Evolutionary conservation across 768 basidiomycete genomes (phyloP).

Genomic region (Tricholoma hemisulphureum): DNA sequence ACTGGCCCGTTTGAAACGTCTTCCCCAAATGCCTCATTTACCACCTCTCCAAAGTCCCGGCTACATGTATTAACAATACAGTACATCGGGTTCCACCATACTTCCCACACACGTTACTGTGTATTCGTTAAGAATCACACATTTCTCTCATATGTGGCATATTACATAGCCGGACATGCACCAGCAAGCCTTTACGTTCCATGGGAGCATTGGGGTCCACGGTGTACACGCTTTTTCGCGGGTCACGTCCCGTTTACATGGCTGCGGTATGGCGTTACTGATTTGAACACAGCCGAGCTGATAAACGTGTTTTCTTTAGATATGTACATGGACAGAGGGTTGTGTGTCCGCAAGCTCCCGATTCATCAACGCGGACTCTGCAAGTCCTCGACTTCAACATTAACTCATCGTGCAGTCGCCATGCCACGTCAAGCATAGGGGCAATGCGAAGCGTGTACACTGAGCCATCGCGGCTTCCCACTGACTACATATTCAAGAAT

Average conservation of each 20-base stretch:
- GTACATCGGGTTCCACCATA: not conserved
- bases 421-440: not conserved
- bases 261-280: slow-evolving; percentile 13
- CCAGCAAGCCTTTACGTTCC: not conserved
- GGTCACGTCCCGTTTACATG: slow-evolving; percentile 6
- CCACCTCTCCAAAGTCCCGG: slow-evolving; percentile 12
- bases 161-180: not conserved
- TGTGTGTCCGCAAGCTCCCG: slow-evolving; percentile 8
- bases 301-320: slow-evolving; percentile 3
- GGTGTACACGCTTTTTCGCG: slow-evolving; percentile 2
- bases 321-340: slow-evolving; percentile 22
- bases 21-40: slow-evolving; percentile 20
- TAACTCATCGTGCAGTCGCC: not conserved
- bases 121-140: slow-evolving; percentile 9
- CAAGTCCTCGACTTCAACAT: slow-evolving; percentile 18
- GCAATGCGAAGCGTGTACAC: not conserved
- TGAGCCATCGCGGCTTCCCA: slow-evolving; percentile 4
- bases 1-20: slow-evolving; percentile 32
- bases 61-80: slow-evolving; percentile 11
- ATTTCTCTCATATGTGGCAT: slow-evolving; percentile 15
- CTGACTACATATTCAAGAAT: slow-evolving; percentile 10
- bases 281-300: not conserved
- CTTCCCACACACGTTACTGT: not conserved
- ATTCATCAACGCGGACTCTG: not conserved
- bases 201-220: slow-evolving; percentile 14